phyloP scores from a whole-genome alignment of 352 stramenopile species.

The Globisporangium solare region DNA sequence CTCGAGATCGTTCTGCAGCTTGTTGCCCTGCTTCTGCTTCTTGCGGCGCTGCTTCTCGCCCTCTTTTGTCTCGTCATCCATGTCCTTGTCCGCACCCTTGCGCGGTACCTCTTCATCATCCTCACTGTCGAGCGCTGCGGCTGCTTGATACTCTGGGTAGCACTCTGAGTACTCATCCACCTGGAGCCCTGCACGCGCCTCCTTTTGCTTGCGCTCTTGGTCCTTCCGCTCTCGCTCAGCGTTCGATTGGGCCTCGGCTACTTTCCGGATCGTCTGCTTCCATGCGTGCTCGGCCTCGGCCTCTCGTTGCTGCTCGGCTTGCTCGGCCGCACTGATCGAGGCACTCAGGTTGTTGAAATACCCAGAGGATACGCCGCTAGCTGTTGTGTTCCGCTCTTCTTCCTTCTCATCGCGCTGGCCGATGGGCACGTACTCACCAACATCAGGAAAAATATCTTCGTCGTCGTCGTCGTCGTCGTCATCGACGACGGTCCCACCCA shows the following conservation, averaged over 20 bases:
- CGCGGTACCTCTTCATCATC: conserved; percentile 52
- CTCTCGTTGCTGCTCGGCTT: conserved; percentile 34
- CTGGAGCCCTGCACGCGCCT: conserved; percentile 27
- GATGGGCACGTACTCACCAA: conserved; percentile 64
- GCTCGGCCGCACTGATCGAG: conserved; percentile 52
- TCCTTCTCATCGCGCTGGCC: conserved; percentile 33
- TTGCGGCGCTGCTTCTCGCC: conserved; percentile 31
- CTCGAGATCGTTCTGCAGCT: conserved; percentile 59
- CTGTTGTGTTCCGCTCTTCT: neutral
- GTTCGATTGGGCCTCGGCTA: conserved; percentile 37
- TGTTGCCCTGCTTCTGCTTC: conserved; percentile 65
- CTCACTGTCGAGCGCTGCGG: conserved; percentile 42
- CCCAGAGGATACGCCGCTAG: conserved; percentile 8
- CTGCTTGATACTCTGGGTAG: conserved; percentile 35
- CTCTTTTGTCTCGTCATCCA: conserved; percentile 16
- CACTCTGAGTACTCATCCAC: conserved; percentile 65
- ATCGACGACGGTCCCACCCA: neutral
- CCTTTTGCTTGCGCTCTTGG: conserved; percentile 30
- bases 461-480: conserved; percentile 41
- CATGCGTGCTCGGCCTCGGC: conserved; percentile 40
- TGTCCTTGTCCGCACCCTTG: conserved; percentile 23
- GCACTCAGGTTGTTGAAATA: conserved; percentile 76
- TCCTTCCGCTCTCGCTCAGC: conserved; percentile 36
- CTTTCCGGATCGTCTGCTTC: conserved; percentile 58
- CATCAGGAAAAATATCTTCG: conserved; percentile 75